Conservation (phyloP, 371 early-diverging fungal species). For the Rhizopus stolonifer region DNA sequence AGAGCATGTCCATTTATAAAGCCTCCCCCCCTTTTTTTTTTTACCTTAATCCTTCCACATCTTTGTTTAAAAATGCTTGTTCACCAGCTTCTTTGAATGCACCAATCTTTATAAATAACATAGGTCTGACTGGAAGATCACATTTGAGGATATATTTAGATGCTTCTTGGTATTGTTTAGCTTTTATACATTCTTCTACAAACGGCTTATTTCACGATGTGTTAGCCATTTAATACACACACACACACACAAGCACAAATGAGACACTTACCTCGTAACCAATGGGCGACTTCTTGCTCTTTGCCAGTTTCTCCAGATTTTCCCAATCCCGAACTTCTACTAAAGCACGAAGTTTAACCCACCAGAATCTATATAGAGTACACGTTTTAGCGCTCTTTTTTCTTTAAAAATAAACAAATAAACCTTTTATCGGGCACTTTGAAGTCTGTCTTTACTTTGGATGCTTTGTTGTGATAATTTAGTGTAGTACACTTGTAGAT, state of each 20-base stretch:
- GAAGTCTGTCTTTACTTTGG: slow-evolving; percentile 80
- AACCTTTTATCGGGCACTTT: slow-evolving; percentile 86
- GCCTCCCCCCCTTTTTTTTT: too few relatives aligned
- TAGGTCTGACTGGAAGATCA: slow-evolving; percentile 66
- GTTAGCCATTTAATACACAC: too few relatives aligned
- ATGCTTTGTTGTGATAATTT: slow-evolving; percentile 72
- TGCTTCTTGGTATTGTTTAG: slow-evolving; percentile 77
- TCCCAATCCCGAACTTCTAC: slow-evolving; percentile 86
- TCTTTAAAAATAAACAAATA: neutral
- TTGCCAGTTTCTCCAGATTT: slow-evolving; percentile 79
- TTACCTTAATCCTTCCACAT: slow-evolving; percentile 65
- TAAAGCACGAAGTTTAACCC: slow-evolving; percentile 84
- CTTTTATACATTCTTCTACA: slow-evolving; percentile 80
- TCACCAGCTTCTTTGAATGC: slow-evolving; percentile 78
- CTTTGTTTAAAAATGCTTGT: slow-evolving; percentile 69
- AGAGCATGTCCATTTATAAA: neutral
- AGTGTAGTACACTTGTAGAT: slow-evolving; percentile 75
- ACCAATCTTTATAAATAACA: slow-evolving; percentile 73
- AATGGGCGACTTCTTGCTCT: slow-evolving; percentile 80
- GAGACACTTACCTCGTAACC: slow-evolving; percentile 69
- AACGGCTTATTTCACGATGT: slow-evolving; percentile 56
- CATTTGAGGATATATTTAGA: slow-evolving; percentile 78
- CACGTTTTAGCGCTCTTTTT: neutral
- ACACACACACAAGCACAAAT: neutral
- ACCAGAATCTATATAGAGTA: slow-evolving; percentile 61